Evolutionary conservation across 805 yeast species (phyloP).

Genomic region (Blastobotrys peoriensis): DNA sequence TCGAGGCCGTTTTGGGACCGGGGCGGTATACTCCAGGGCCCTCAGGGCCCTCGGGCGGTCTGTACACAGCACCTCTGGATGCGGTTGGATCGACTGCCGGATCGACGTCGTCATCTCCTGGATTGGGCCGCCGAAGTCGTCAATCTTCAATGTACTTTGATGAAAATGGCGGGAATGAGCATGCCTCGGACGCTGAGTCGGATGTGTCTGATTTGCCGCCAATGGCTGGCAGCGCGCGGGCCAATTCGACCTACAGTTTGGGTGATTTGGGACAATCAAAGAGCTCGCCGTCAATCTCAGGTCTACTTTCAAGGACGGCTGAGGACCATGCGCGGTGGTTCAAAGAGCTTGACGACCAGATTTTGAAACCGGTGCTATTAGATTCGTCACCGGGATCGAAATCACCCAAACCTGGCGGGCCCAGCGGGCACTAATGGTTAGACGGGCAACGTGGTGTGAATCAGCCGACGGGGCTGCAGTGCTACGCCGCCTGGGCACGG

Average conservation of each 20-base stretch:
- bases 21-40: background rate
- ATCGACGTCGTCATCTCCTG: background rate
- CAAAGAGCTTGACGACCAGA: constrained; percentile 86
- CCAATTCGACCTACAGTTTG: constrained; percentile 1
- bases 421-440: too few species aligned
- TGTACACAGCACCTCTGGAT: constrained; percentile 2
- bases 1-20: constrained; percentile 46
- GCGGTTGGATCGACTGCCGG: background rate
- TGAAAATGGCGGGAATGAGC: constrained; percentile 12
- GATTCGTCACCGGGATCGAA: constrained; percentile 38
- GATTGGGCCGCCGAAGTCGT: constrained; percentile 3
- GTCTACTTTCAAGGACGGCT: constrained; percentile 28
- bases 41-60: too few species aligned
- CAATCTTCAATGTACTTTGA: constrained; percentile 18
- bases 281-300: constrained; percentile 15
- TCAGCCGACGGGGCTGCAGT: too few species aligned
- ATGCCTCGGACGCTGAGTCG: constrained; percentile 31
- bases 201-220: constrained; percentile 34
- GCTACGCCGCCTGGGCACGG: too few species aligned
- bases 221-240: constrained; percentile 18
- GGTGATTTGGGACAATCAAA: constrained; percentile 6
- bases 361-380: constrained; percentile 82
- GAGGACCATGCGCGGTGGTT: constrained; percentile 90
- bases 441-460: too few species aligned
- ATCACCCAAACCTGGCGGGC: constrained; percentile 8